Base-by-base conservation (phyloP, 805 yeast genomes). In the Pichia nanzhaoensis region DNA sequence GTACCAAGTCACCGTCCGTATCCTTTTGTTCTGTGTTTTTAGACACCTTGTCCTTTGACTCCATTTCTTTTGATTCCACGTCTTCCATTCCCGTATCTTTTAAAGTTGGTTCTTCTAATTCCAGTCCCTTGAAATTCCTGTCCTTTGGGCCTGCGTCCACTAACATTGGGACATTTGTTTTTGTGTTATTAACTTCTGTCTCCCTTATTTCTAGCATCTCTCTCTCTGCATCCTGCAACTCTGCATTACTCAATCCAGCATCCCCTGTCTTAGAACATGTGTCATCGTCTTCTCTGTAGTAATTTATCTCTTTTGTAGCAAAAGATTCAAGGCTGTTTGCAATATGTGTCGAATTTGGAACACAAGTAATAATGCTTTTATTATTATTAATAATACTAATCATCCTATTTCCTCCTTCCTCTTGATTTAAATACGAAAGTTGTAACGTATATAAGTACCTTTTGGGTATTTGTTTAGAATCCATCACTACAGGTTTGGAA, bases 401-500 rank as follows among this genome's bases (percentile, higher is more conserved):
- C 27, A 75, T 69, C 41, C 74, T 61, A 41, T 69, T 72, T 7
- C 44, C 44, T 4, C 44, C 31, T 14, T 39, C 36, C 31, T 48
- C 46, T 16, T 46, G 46, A 4, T 65, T 63, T 41, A 74, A 50
- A 50, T 78, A 78, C 10, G 80, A 71, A 3, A 79, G 69, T 24
- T 71, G 65, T 40, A 78, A 60, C 0, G 78, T 75, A 56, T 74
- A 75, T 21, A 78, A 61, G 45, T 68, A 76, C 50, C 71, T 66
- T 31, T 71, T 64, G 6, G 64, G 65, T 13, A 63, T 58, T 35
- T 71, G 73, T 2, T 64, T 60, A 1, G 72, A 60, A 10, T 54
- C 51, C 8, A 60, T 53, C 6, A 65, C 57, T 2, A 58, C 61
- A 0, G 78, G 77, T 28, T 67, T 61, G 17, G 78, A 67, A 65